These are phyloP conservation scores for Oryza nivara DNA, from an alignment of 176 grass and related monocot species.

Conservation along the genomic window DNA sequence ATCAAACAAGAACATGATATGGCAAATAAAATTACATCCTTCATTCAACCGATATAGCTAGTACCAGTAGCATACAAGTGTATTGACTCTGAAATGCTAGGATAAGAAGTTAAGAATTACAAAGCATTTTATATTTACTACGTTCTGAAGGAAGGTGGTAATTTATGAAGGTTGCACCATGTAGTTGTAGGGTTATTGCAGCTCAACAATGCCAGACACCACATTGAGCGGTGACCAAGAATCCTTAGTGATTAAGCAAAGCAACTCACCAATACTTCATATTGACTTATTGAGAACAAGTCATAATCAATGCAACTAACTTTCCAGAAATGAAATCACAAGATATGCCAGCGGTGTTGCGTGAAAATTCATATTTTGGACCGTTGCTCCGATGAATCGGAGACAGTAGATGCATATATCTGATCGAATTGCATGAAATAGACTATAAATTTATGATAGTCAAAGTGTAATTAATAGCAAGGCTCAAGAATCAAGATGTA, in stretches of 20 bases:
- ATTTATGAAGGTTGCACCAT: neutral
- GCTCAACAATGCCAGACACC: constrained; percentile 13
- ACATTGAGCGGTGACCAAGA: neutral
- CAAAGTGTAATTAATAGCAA: neutral
- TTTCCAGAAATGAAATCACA: neutral
- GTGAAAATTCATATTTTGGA: too few species aligned
- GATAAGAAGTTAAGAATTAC: neutral
- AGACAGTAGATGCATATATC: too few species aligned
- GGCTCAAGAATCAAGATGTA: constrained; percentile 4
- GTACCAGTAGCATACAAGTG: neutral
- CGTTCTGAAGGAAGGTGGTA: neutral
- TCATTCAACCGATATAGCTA: constrained; percentile 19
- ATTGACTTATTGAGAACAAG: neutral
- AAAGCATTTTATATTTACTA: neutral
- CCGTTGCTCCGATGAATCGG: too few species aligned
- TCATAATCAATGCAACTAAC: neutral
- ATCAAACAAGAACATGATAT: neutral
- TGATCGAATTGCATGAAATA: too few species aligned
- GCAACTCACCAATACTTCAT: neutral
- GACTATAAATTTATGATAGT: too few species aligned
- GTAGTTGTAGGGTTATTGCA: neutral
- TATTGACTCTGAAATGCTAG: neutral
- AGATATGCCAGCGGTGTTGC: neutral
- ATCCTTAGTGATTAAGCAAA: neutral
- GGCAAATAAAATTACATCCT: neutral